Percentiles rank a stretch among this genome's conserved stretches.
Evolutionary conservation across 1,139 yeast genomes (phyloP).

Genomic region (Pichia sp.): DNA sequence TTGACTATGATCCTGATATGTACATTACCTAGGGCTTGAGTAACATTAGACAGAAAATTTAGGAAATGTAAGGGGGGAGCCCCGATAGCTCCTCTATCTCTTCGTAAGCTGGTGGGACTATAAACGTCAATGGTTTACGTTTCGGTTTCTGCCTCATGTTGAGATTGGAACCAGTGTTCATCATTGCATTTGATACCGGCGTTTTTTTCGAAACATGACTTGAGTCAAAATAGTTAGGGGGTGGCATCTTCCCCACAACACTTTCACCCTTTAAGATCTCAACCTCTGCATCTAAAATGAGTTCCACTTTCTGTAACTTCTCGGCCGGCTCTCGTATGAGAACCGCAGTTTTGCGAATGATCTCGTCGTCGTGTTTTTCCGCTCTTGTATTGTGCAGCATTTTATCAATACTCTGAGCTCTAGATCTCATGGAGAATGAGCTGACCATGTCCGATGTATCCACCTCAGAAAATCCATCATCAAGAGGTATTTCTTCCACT

Average conservation of each 20-base stretch:
- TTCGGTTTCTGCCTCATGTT: not conserved
- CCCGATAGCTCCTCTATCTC: conserved; percentile 9
- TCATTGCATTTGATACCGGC: not conserved
- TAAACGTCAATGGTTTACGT: conserved; percentile 8
- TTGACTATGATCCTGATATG: too few species aligned
- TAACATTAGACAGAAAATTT: too few species aligned
- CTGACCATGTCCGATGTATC: conserved; percentile 10
- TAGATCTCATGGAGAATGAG: conserved; percentile 5
- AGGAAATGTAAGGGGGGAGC: conserved; percentile 8
- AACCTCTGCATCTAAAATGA: conserved; percentile 17
- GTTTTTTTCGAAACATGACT: not conserved
- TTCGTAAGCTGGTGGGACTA: conserved; percentile 15
- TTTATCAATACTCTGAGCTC: conserved; percentile 12
- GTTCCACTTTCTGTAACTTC: conserved; percentile 17
- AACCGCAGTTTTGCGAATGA: conserved; percentile 17
- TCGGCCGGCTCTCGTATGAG: conserved; percentile 12
- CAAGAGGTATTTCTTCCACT: conserved; percentile 16
- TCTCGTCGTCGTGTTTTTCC: conserved; percentile 15
- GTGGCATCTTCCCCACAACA: conserved; percentile 17
- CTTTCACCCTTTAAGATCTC: conserved; percentile 17
- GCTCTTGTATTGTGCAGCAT: conserved; percentile 7
- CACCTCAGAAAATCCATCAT: not conserved
- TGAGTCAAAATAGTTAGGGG: conserved; percentile 17
- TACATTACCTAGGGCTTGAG: too few species aligned
- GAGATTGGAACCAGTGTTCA: not conserved